phyloP scores from a whole-genome alignment of 1,284 basidiomycete species.

The Malassezia obtusa region DNA sequence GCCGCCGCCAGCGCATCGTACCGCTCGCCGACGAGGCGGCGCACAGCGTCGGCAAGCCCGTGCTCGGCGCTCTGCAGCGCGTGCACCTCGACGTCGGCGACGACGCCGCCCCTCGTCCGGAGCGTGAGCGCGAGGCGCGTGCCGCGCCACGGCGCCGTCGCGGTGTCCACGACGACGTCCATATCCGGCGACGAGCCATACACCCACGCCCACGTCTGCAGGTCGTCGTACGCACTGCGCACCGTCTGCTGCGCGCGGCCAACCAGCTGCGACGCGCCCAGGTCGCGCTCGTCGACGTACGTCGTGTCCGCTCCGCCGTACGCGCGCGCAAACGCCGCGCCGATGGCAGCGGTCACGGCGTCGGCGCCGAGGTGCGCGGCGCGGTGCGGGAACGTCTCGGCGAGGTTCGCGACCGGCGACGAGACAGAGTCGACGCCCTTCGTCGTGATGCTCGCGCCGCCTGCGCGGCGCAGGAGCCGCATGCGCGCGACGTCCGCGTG shows the following conservation, averaged over 20 bases:
- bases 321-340: constrained; percentile 60
- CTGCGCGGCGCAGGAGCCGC: constrained; percentile 52
- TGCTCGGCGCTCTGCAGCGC: background rate
- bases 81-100: background rate
- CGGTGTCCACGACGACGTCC: background rate
- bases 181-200: constrained; percentile 94
- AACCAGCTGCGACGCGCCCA: constrained; percentile 9
- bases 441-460: constrained; percentile 63
- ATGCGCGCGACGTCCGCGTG: constrained; percentile 27
- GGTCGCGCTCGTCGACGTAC: constrained; percentile 19
- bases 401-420: constrained; percentile 79
- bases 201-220: constrained; percentile 80
- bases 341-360: constrained; percentile 63
- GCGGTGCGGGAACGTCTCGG: constrained; percentile 52
- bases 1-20: constrained; percentile 12
- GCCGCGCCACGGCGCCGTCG: background rate
- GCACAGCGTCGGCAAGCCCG: background rate
- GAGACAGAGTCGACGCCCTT: constrained; percentile 83
- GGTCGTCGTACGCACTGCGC: constrained; percentile 22
- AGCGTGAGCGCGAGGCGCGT: background rate
- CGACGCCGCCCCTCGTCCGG: background rate
- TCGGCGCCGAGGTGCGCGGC: constrained; percentile 56
- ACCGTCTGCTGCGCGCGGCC: constrained; percentile 16
- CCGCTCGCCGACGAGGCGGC: background rate
- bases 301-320: constrained; percentile 50